Conservation (phyloP, 352 stramenopile genomes). For the Globisporangium apiculatum region DNA sequence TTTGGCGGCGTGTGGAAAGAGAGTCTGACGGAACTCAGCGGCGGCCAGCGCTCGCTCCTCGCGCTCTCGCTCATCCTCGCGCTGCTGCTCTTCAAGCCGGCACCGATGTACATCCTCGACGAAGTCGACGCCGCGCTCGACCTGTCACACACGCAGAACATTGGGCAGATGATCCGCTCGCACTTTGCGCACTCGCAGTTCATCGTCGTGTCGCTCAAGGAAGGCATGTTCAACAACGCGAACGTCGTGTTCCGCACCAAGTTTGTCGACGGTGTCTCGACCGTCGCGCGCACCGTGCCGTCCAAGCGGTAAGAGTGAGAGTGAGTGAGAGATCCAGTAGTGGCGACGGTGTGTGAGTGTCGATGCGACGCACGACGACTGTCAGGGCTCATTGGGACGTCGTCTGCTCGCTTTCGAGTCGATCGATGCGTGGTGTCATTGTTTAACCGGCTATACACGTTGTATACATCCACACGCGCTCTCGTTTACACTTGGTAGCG, state of each 20-base stretch:
- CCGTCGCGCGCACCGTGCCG: slow-evolving; percentile 92
- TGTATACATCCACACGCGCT: background rate
- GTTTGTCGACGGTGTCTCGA: slow-evolving; percentile 99
- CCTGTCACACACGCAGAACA: slow-evolving; percentile 99
- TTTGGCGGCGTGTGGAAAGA: slow-evolving; percentile 99
- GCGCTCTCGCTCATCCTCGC: slow-evolving; percentile 98
- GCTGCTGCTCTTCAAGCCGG: slow-evolving; percentile 98
- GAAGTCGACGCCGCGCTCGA: slow-evolving; percentile 99
- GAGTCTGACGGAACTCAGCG: slow-evolving; percentile 97
- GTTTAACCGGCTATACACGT: too few species aligned
- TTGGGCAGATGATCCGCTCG: slow-evolving; percentile 99
- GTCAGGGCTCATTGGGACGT: too few species aligned
- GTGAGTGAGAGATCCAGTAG: too few species aligned
- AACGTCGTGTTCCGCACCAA: slow-evolving; percentile 99
- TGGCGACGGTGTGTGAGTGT: too few species aligned
- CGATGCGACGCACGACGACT: too few species aligned
- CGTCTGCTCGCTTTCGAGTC: too few species aligned
- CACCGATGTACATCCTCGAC: slow-evolving; percentile 99
- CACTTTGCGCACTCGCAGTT: slow-evolving; percentile 99
- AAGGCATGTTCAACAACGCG: slow-evolving; percentile 99
- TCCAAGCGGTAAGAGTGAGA: slow-evolving; percentile 27
- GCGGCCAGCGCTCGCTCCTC: slow-evolving; percentile 98
- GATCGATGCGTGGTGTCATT: too few species aligned
- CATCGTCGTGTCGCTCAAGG: slow-evolving; percentile 99
- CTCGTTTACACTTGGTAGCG: background rate